Evolutionary conservation across 805 yeast genomes (phyloP).

Genomic region (Lipomyces lipofer): DNA sequence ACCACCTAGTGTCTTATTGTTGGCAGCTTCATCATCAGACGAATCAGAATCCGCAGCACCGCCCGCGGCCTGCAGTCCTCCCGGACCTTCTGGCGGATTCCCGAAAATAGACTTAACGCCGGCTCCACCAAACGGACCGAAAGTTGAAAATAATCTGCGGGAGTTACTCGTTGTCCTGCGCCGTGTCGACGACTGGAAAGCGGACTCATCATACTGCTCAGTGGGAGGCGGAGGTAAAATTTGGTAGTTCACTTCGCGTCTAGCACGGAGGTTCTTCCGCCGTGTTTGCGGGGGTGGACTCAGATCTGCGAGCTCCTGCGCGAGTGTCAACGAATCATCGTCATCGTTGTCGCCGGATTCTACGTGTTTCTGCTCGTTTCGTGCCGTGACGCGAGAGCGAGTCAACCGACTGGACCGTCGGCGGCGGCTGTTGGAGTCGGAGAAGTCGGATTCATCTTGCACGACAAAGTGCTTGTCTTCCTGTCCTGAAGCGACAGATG

Average conservation of each 20-base stretch:
- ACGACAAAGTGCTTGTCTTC: slow-evolving; percentile 24
- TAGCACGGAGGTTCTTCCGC: slow-evolving; percentile 50
- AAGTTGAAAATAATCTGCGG: slow-evolving; percentile 82
- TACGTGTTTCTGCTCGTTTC: slow-evolving; percentile 7
- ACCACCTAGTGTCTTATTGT: no score
- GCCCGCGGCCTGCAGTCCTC: slow-evolving; percentile 36
- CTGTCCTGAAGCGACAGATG: slow-evolving; percentile 1
- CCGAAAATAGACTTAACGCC: slow-evolving; percentile 86
- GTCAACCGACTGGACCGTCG: slow-evolving; percentile 13
- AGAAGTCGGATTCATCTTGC: slow-evolving; percentile 24
- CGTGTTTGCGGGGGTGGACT: slow-evolving; percentile 57
- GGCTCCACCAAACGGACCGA: slow-evolving; percentile 97
- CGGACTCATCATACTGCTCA: slow-evolving; percentile 33
- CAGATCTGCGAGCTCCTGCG: slow-evolving; percentile 66
- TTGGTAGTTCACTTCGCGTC: slow-evolving; percentile 75
- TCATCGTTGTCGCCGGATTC: slow-evolving; percentile 36
- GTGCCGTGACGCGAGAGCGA: neutral
- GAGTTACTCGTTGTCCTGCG: slow-evolving; percentile 41
- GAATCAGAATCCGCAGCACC: slow-evolving; percentile 48
- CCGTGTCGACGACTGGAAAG: slow-evolving; percentile 8
- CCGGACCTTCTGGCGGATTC: slow-evolving; percentile 44
- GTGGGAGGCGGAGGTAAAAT: slow-evolving; percentile 75
- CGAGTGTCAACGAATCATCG: slow-evolving; percentile 44
- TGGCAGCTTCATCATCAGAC: slow-evolving; percentile 45
- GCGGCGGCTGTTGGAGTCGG: slow-evolving; percentile 5